Evolutionary conservation across 208 protist genomes (phyloP), one percentile per base, ranked within the genome.

Genomic region (Trypanosoma caninum): DNA sequence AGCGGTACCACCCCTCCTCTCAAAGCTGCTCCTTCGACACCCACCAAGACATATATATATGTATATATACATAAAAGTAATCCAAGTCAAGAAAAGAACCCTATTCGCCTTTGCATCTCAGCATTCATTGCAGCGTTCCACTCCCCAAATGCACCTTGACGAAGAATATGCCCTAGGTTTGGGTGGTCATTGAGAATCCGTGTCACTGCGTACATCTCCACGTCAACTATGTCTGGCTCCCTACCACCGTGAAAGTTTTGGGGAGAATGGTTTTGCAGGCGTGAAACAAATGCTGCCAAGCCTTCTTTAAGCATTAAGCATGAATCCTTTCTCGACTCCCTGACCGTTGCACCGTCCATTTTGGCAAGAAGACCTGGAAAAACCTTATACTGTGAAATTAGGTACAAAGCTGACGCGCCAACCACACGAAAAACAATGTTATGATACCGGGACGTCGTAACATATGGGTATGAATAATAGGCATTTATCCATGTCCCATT

Each of bases 161-260:
- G 68, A 16, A 78, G 63, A 9, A 89, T 31, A 40, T 52, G 4
- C 28, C 70, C 59, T 14, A 93, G 62, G 2, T 53, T 60, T 11
- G 82, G 82, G 53, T 93, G 86, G 40, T 50, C 58, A 41, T 65
- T 56, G 9, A 89, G 54, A 14, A 88, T 70, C 10, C 82, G 86
- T 18, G 78, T 86, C 34, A 89, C 80, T 14, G 74, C 86, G 58
- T 81, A 93, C 78, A 93, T 85, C 73, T 93, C 82, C 10, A 93
- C 45, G 48, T 93, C 86, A 5, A 80, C 82, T 41, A 93, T 51
- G 50, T 93, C 86, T 2, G 86, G 86, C 44, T 62, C 55, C 8
- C 48, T 59, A 22, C 86, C 86, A 18, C 86, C 86, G 70, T 93
- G 86, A 56, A 93, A 89, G 3, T 13, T 14, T 14, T 48, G 46